Evolutionary conservation across 371 early-diverging fungal genomes (phyloP), one percentile per base, ranked within the genome.

Genomic region (Mortierella sp.): DNA sequence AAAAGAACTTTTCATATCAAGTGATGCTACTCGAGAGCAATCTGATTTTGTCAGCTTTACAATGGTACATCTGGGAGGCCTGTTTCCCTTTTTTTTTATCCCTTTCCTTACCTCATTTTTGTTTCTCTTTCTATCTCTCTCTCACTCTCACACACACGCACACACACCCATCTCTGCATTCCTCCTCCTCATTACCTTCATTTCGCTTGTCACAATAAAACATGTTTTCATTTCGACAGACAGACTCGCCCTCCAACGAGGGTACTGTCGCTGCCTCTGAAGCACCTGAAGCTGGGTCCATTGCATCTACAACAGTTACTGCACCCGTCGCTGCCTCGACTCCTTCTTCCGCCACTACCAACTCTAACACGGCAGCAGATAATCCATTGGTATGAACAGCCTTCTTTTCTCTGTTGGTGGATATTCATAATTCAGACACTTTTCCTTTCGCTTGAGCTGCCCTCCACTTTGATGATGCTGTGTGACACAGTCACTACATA

Each of bases 141-240:
- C n/a, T n/a, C n/a, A n/a, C n/a, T n/a, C n/a, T n/a, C n/a, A n/a
- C n/a, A n/a, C n/a, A n/a, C n/a, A n/a, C n/a, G n/a, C n/a, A n/a
- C n/a, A n/a, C n/a, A n/a, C n/a, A n/a, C n/a, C n/a, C n/a, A n/a
- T n/a, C n/a, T n/a, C n/a, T n/a, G n/a, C n/a, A n/a, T 45, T 19
- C 53, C 0, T 59, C 26, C 37, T 19, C 59, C 51, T n/a, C n/a
- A n/a, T n/a, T n/a, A n/a, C 37, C 8, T 51, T 56, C 60, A 9
- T 37, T 29, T 37, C 31, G 22, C 31, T 47, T 51, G 17, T n/a
- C 19, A 34, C 65, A 28, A 28, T 26, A 6, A 43, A 8, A n/a
- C 54, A 67, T 67, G 67, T 67, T 67, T 31, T 67, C 67, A 59
- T 67, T 67, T 60, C 67, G 67, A 37, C 67, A 67, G 31, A 2